phyloP scores from a whole-genome alignment of 2,329 filamentous ascomycete species.

The Penicillium hesseltinei region DNA sequence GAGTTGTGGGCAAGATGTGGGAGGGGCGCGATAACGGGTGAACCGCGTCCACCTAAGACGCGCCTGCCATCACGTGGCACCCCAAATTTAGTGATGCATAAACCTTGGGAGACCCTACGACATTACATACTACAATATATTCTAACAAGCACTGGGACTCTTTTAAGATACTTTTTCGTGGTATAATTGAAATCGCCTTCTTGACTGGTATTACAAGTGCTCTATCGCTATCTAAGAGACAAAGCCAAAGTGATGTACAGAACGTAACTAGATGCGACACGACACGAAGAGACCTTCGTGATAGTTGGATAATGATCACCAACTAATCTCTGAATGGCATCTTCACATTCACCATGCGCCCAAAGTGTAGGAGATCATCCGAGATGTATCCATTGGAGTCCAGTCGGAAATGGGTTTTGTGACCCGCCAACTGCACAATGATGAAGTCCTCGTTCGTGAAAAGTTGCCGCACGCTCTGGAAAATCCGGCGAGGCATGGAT shows the following conservation, averaged over 20 bases:
- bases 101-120: neutral
- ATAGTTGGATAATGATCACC: neutral
- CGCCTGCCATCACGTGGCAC: conserved; percentile 30
- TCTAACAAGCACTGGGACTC: neutral
- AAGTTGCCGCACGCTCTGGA: conserved; percentile 37
- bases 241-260: conserved; percentile 5
- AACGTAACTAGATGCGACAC: neutral
- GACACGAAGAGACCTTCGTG: neutral
- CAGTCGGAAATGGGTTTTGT: conserved; percentile 37
- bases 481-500: conserved; percentile 31
- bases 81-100: neutral
- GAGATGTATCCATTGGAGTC: conserved; percentile 40
- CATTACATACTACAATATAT: neutral
- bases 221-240: neutral
- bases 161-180: neutral
- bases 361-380: conserved; percentile 35
- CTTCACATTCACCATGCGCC: conserved; percentile 13
- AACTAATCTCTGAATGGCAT: neutral
- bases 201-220: conserved; percentile 2
- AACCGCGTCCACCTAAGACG: conserved; percentile 25
- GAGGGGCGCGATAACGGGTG: conserved; percentile 27
- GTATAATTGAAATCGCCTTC: neutral
- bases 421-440: conserved; percentile 37
- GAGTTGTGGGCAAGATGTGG: conserved; percentile 12
- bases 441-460: conserved; percentile 44